These are phyloP conservation scores for Cladosporium halotolerans DNA, from an alignment of 2,329 filamentous ascomycete genomes.

Conservation along the genomic window DNA sequence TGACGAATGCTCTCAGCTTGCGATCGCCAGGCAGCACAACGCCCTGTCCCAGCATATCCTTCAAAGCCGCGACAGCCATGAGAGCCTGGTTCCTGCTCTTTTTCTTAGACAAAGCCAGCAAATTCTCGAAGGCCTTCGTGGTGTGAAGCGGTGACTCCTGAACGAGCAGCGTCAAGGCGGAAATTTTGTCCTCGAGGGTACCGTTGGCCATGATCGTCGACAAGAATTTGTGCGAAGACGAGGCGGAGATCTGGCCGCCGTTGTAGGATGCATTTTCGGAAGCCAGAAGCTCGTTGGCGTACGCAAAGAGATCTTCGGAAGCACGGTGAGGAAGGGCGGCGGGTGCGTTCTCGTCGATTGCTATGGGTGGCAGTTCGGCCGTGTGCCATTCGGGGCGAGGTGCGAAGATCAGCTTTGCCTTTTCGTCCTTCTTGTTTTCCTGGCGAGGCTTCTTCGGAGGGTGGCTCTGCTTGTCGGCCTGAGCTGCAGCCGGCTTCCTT, in stretches of 20 bases:
- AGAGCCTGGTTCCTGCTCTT: conserved; percentile 89
- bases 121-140: conserved; percentile 76
- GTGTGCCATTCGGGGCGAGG: conserved; percentile 65
- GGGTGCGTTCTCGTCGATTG: conserved; percentile 26
- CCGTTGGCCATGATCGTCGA: conserved; percentile 94
- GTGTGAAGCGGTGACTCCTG: conserved; percentile 97
- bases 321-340: conserved; percentile 38
- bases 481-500: conserved; percentile 28
- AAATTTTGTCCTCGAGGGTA: conserved; percentile 94
- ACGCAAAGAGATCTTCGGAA: conserved; percentile 56
- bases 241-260: conserved; percentile 63
- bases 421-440: conserved; percentile 19
- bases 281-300: conserved; percentile 70
- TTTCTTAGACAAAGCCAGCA: conserved; percentile 80
- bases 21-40: conserved; percentile 76
- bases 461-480: conserved; percentile 12
- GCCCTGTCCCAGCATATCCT: conserved; percentile 88
- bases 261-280: conserved; percentile 71
- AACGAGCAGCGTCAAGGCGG: conserved; percentile 84
- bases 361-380: conserved; percentile 48
- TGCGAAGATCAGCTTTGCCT: conserved; percentile 38
- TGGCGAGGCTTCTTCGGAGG: conserved; percentile 21
- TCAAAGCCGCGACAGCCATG: conserved; percentile 83
- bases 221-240: conserved; percentile 91
- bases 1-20: conserved; percentile 70